Evolutionary conservation across 805 yeast species (phyloP).

Genomic region (Hanseniaspora taiwanica): DNA sequence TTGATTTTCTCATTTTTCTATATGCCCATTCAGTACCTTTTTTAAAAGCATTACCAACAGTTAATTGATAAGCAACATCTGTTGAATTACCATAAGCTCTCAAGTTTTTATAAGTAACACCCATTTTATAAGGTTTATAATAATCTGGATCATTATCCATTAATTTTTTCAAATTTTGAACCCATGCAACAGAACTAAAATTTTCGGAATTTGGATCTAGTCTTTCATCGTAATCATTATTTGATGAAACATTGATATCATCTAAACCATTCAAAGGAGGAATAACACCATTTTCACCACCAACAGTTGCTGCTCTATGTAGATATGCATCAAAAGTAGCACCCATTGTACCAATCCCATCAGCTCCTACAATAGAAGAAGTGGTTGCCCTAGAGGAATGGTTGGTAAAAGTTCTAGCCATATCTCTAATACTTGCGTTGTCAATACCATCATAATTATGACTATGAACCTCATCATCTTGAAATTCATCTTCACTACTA

Average conservation of each 20-base stretch:
- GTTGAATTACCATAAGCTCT: slow-evolving; percentile 53
- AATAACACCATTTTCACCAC: slow-evolving; percentile 3
- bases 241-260: neutral
- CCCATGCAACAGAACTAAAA: slow-evolving; percentile 53
- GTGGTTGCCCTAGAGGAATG: no score
- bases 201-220: slow-evolving; percentile 48
- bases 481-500: no score
- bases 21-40: slow-evolving; percentile 17
- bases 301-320: no score
- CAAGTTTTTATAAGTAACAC: slow-evolving; percentile 44
- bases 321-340: no score
- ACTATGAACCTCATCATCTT: no score
- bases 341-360: no score
- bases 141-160: slow-evolving; percentile 43
- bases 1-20: slow-evolving; percentile 12
- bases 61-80: slow-evolving; percentile 55
- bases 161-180: slow-evolving; percentile 46
- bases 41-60: slow-evolving; percentile 32
- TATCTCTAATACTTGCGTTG: no score
- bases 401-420: no score
- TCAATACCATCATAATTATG: no score
- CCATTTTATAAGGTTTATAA: slow-evolving; percentile 47
- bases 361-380: no score
- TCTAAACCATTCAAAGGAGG: neutral
- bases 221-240: slow-evolving; percentile 22